phyloP scores from a whole-genome alignment of 345 rosid genomes.

The Pistacia atlantica region DNA sequence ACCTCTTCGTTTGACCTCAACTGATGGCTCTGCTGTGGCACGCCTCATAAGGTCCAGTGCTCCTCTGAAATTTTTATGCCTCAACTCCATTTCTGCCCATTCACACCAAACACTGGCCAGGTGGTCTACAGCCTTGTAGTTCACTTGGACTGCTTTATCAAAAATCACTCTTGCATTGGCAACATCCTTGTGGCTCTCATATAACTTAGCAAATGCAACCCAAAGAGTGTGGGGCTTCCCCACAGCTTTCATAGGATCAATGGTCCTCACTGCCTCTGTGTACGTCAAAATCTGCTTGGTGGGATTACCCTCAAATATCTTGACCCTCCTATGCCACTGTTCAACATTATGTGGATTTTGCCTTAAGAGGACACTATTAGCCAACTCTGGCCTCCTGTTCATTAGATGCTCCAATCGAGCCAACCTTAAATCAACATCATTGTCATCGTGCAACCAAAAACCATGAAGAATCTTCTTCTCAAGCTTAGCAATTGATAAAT shows the following conservation, averaged over 20 bases:
- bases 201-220: constrained; percentile 91
- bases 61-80: constrained; percentile 80
- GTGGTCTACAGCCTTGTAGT: constrained; percentile 86
- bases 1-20: constrained; percentile 93
- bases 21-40: constrained; percentile 96
- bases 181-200: constrained; percentile 81
- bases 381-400: constrained; percentile 86
- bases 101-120: constrained; percentile 95
- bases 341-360: constrained; percentile 99
- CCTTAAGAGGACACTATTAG: constrained; percentile 89
- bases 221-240: constrained; percentile 97
- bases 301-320: constrained; percentile 87
- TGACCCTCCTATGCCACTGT: constrained; percentile 96
- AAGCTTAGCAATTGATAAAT: constrained; percentile 55
- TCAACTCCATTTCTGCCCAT: constrained; percentile 98
- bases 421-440: constrained; percentile 81
- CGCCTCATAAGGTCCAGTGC: constrained; percentile 91
- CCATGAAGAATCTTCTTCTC: constrained; percentile 79
- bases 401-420: constrained; percentile 80
- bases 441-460: constrained; percentile 87
- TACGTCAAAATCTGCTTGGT: constrained; percentile 87
- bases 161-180: constrained; percentile 88
- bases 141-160: constrained; percentile 96
- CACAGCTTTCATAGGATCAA: constrained; percentile 95
- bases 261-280: constrained; percentile 95